A percentile compares a stretch with the other conserved stretches of the same genome.
These are phyloP conservation scores for Raffaelea deltoideospora DNA, from an alignment of 2,329 filamentous ascomycete genomes.

Conservation along the genomic window DNA sequence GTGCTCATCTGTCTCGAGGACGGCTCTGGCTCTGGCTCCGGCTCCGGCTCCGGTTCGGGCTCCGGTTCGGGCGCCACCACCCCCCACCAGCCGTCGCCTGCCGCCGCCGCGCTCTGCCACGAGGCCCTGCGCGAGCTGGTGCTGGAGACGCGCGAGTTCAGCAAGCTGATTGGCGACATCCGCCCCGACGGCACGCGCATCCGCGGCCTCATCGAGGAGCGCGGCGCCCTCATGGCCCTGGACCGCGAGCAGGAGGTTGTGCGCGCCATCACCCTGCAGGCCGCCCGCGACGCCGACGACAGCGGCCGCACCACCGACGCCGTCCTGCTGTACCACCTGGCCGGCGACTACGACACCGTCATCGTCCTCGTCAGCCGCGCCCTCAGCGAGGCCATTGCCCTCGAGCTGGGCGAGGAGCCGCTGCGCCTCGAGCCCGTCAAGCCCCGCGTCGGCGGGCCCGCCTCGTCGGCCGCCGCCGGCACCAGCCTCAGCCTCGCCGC, in stretches of 20 bases:
- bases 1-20: slow-evolving; percentile 79
- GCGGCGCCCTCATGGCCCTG: slow-evolving; percentile 66
- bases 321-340: slow-evolving; percentile 84
- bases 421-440: slow-evolving; percentile 68
- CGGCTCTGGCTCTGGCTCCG: slow-evolving; percentile 39
- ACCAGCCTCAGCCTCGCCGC: slow-evolving; percentile 46
- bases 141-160: slow-evolving; percentile 93
- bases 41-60: not conserved
- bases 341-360: slow-evolving; percentile 92
- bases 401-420: slow-evolving; percentile 71
- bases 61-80: not conserved
- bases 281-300: slow-evolving; percentile 84
- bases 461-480: slow-evolving; percentile 38
- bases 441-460: slow-evolving; percentile 43
- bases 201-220: slow-evolving; percentile 74
- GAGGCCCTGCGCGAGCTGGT: slow-evolving; percentile 88
- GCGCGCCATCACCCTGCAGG: slow-evolving; percentile 81
- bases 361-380: slow-evolving; percentile 78
- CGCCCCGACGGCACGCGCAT: slow-evolving; percentile 72
- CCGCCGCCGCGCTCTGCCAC: slow-evolving; percentile 73
- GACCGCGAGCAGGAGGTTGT: slow-evolving; percentile 72
- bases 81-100: slow-evolving; percentile 17
- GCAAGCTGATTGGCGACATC: slow-evolving; percentile 84
- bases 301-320: slow-evolving; percentile 88
- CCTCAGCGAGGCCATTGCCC: slow-evolving; percentile 74